Evolutionary conservation across 2,329 filamentous ascomycete genomes (phyloP).

Genomic region (Botrytis elliptica): DNA sequence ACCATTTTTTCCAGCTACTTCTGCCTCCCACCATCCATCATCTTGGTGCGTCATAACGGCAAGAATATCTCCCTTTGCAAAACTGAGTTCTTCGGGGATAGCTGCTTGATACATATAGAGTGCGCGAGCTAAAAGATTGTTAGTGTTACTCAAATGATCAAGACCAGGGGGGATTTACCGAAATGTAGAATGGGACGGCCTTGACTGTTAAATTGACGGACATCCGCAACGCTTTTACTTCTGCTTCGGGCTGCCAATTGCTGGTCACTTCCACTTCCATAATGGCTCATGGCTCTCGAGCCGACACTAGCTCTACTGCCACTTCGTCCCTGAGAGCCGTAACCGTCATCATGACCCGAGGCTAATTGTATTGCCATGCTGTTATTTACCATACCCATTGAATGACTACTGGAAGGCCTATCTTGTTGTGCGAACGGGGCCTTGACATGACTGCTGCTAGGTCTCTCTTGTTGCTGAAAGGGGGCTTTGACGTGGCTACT

Average conservation of each 20-base stretch:
- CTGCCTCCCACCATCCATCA: slow-evolving; percentile 99
- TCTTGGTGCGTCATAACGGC: slow-evolving; percentile 89
- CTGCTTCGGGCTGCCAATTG: slow-evolving; percentile 48
- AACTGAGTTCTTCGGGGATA: slow-evolving; percentile 91
- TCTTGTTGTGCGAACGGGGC: slow-evolving; percentile 33
- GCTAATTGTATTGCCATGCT: slow-evolving; percentile 68
- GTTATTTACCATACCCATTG: slow-evolving; percentile 20
- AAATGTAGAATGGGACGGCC: slow-evolving; percentile 88
- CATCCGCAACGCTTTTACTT: slow-evolving; percentile 85
- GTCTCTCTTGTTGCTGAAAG: slow-evolving; percentile 46
- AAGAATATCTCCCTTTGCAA: slow-evolving; percentile 87
- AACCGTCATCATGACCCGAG: slow-evolving; percentile 52
- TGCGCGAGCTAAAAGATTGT: slow-evolving; percentile 67
- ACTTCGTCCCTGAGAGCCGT: slow-evolving; percentile 54
- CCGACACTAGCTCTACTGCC: slow-evolving; percentile 50
- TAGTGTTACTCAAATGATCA: slow-evolving; percentile 27
- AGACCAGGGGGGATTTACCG: slow-evolving; percentile 62
- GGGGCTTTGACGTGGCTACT: slow-evolving; percentile 43
- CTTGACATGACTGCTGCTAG: slow-evolving; percentile 45
- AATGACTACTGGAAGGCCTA: slow-evolving; percentile 20
- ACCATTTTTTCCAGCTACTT: slow-evolving; percentile 69
- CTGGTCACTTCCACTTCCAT: slow-evolving; percentile 44
- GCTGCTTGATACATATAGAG: slow-evolving; percentile 93
- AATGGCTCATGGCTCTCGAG: slow-evolving; percentile 53
- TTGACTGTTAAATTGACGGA: slow-evolving; percentile 77